Base-by-base conservation (phyloP, 2,329 filamentous ascomycete species). In the Mycosphaerella sp. region DNA sequence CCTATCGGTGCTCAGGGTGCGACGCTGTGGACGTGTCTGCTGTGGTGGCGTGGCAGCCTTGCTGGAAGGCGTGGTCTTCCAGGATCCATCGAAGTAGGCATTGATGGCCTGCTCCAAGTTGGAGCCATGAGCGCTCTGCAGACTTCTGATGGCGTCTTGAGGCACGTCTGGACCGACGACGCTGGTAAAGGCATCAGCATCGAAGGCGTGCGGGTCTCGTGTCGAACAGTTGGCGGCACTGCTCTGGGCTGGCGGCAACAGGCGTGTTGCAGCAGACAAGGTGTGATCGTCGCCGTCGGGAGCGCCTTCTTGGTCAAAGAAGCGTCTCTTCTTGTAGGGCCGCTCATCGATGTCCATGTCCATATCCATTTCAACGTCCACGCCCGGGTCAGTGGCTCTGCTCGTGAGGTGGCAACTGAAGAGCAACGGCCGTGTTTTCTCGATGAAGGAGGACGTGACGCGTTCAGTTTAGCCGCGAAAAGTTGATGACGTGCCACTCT, bases 21-120 rank as follows among this genome's bases (percentile, higher is more conserved):
- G 45, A 34, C 14, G 14, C 14, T 17, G 14, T 17, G 14, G 14
- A 17, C 61, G 59, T 34, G 47, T 48, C 23, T 48, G 36, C 21
- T 53, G 47, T 41, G 44, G 47, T 40, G 52, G 50, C 21, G 54
- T 38, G n/a, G 44, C 51, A 11, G 48, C 56, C 39, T 60, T 63
- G 49, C 53, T 58, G n/a, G 44, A 50, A 34, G 58, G 36, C 7
- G 53, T 51, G 9, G 69, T 70, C 57, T 76, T 78, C 81, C 80
- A 84, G 5, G 81, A 82, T 21, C 82, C 82, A 63, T 85, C 82
- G 38, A 84, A 75, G 63, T 81, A 85, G 55, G 84, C 74, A 65
- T 85, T 84, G 61, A 85, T 80, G 43, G 83, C 81, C 71, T 75
- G 73, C 64, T 84, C 78, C 23, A 83, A 71, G 65, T 83, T 73